Evolutionary conservation across 1,139 yeast species (phyloP).

Genomic region (Kodamaea derodonti): DNA sequence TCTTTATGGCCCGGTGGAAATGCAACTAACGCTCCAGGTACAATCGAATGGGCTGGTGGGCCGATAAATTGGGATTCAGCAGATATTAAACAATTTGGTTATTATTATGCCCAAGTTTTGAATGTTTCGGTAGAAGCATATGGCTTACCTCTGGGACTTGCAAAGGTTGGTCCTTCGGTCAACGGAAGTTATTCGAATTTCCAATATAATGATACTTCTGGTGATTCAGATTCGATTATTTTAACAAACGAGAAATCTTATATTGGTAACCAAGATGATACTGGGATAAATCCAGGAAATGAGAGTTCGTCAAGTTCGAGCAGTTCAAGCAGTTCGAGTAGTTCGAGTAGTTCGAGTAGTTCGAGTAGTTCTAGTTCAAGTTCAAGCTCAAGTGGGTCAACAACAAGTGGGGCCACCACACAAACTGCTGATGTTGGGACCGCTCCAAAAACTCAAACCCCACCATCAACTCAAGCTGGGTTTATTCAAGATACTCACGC

Average conservation of each 20-base stretch:
- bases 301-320: slow-evolving; percentile 11
- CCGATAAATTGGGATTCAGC: slow-evolving; percentile 73
- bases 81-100: slow-evolving; percentile 72
- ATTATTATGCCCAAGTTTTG: slow-evolving; percentile 65
- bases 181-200: slow-evolving; percentile 45
- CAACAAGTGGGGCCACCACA: background rate
- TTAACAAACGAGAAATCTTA: slow-evolving; percentile 59
- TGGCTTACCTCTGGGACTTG: slow-evolving; percentile 56
- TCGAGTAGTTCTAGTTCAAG: background rate
- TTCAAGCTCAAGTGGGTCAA: background rate
- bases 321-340: slow-evolving; percentile 6
- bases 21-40: slow-evolving; percentile 61
- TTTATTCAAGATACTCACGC: background rate
- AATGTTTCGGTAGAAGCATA: slow-evolving; percentile 62
- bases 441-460: background rate
- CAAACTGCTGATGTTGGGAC: background rate
- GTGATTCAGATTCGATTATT: slow-evolving; percentile 41
- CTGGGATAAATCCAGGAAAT: slow-evolving; percentile 61
- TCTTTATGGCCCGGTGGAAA: slow-evolving; percentile 95
- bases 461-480: background rate
- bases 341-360: background rate
- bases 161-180: slow-evolving; percentile 11
- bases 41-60: slow-evolving; percentile 95
- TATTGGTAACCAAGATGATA: slow-evolving; percentile 51
- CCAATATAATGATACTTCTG: slow-evolving; percentile 50